These are phyloP conservation scores for Ustilago curta DNA, from an alignment of 1,284 basidiomycete genomes.

Conservation along the genomic window DNA sequence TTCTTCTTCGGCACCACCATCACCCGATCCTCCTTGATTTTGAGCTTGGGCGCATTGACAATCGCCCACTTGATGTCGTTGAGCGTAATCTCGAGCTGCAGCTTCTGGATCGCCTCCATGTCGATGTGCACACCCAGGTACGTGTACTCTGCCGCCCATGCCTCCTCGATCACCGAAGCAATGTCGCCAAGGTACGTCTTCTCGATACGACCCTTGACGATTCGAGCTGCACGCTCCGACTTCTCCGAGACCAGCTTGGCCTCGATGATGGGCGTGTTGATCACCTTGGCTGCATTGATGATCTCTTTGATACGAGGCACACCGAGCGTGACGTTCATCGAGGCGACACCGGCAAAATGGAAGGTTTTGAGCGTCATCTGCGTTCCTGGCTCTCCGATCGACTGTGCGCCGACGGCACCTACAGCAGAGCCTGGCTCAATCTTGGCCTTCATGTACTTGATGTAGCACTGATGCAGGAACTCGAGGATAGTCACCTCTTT, in stretches of 20 bases:
- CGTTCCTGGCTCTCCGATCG: constrained; percentile 98
- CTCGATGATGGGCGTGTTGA: constrained; percentile 98
- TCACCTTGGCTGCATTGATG: constrained; percentile 96
- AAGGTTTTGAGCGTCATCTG: constrained; percentile 99
- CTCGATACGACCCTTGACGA: constrained; percentile 96
- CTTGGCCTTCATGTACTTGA: constrained; percentile 72
- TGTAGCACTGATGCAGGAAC: constrained; percentile 90
- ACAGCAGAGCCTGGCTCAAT: constrained; percentile 76
- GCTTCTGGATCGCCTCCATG: constrained; percentile 84
- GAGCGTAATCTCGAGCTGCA: constrained; percentile 93
- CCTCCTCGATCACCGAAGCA: constrained; percentile 92
- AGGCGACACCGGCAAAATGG: constrained; percentile 99
- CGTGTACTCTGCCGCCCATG: constrained; percentile 91
- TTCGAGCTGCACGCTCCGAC: constrained; percentile 87
- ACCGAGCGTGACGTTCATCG: constrained; percentile 99
- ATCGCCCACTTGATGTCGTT: constrained; percentile 95
- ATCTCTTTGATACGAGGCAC: constrained; percentile 99
- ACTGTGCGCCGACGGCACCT: constrained; percentile 97
- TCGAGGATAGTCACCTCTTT: constrained; percentile 81
- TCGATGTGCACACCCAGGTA: constrained; percentile 96
- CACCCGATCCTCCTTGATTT: constrained; percentile 81
- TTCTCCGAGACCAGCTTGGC: constrained; percentile 83
- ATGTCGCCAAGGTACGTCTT: constrained; percentile 95
- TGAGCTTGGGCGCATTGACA: constrained; percentile 86
- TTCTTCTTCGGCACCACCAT: constrained; percentile 73